Evolutionary conservation across 306 rosid genomes (phyloP).

Genomic region (Vigna trinervia): DNA sequence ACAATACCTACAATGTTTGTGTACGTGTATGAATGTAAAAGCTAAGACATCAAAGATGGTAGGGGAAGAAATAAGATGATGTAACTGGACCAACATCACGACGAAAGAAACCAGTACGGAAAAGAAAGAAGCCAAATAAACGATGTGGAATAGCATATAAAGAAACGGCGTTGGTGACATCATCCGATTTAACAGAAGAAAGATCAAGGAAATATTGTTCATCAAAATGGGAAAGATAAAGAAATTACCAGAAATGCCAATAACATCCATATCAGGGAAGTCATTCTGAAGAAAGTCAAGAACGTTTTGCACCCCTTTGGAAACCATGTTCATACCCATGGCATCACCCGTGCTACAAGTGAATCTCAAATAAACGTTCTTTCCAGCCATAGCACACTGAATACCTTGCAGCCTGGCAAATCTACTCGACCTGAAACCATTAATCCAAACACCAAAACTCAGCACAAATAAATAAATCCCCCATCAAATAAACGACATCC

Average conservation of each 20-base stretch:
- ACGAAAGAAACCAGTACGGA: constrained; percentile 8
- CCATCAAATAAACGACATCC: neutral
- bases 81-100: constrained; percentile 39
- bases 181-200: constrained; percentile 19
- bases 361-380: constrained; percentile 68
- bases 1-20: no score
- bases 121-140: constrained; percentile 9
- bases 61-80: constrained; percentile 1
- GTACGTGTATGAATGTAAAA: no score
- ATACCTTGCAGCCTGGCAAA: constrained; percentile 71
- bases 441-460: constrained; percentile 27
- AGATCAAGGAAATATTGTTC: constrained; percentile 2
- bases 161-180: constrained; percentile 20
- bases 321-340: constrained; percentile 93
- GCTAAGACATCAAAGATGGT: neutral
- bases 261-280: constrained; percentile 82
- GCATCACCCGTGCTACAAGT: constrained; percentile 85
- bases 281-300: constrained; percentile 74
- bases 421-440: constrained; percentile 68
- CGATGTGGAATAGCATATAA: neutral
- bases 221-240: constrained; percentile 17
- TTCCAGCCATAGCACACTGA: constrained; percentile 70
- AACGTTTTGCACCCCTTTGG: constrained; percentile 84
- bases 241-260: constrained; percentile 76
- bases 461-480: neutral